phyloP scores from a whole-genome alignment of 2,329 filamentous ascomycete genomes.

The Arthrobotrys megalospora region DNA sequence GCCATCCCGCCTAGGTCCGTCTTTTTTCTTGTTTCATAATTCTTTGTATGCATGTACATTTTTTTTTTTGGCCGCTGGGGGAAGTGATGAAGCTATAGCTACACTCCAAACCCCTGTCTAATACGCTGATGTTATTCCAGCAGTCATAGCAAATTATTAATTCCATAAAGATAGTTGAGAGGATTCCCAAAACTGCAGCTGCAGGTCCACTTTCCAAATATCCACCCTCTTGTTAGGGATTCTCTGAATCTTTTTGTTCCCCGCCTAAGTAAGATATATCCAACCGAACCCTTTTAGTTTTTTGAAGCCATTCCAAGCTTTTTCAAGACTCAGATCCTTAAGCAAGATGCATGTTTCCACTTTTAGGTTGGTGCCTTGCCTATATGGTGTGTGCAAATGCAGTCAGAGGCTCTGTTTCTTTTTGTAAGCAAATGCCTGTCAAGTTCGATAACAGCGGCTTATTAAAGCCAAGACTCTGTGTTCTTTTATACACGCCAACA shows the following conservation, averaged over 20 bases:
- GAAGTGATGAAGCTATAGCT: not conserved
- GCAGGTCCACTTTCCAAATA: not conserved
- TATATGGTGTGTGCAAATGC: not conserved
- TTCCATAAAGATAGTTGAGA: no score
- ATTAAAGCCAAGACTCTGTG: slow-evolving; percentile 41
- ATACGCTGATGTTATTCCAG: not conserved
- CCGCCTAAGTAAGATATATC: slow-evolving; percentile 1
- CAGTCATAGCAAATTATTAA: slow-evolving; percentile 7
- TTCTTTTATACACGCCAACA: slow-evolving; percentile 42
- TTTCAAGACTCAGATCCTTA: slow-evolving; percentile 34
- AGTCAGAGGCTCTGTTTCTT: slow-evolving; percentile 36
- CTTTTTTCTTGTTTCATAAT: slow-evolving; percentile 4
- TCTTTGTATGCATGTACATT: not conserved
- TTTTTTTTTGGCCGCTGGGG: not conserved
- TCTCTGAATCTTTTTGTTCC: not conserved
- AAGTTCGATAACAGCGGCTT: slow-evolving; percentile 27
- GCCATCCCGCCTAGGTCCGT: not conserved
- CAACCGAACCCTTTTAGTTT: no score
- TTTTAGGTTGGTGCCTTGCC: slow-evolving; percentile 41
- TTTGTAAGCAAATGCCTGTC: slow-evolving; percentile 49
- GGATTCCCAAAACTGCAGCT: slow-evolving; percentile 14
- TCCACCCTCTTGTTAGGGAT: not conserved
- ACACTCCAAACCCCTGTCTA: not conserved
- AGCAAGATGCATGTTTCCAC: slow-evolving; percentile 21
- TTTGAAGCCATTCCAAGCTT: not conserved